Evolutionary conservation across 192 early-diverging fungal genomes (phyloP).

Genomic region (Allomyces macrogynus): DNA sequence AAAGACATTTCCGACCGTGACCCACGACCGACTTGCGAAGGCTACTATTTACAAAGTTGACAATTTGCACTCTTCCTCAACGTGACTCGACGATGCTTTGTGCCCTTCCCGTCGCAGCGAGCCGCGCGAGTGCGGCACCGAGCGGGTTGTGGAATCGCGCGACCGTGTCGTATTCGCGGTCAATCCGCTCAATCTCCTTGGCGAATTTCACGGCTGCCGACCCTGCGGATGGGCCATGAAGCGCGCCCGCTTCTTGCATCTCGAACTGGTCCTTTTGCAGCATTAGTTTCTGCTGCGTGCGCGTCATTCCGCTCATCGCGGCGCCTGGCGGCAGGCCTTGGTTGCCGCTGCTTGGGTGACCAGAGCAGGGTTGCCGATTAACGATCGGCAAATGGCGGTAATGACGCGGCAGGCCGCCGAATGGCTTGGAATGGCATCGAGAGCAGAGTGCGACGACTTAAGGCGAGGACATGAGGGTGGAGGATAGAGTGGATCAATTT

Average conservation of each 20-base stretch:
- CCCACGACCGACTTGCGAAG: background rate
- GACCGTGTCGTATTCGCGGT: background rate
- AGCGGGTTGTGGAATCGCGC: background rate
- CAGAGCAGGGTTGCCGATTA: no score
- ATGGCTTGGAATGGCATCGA: no score
- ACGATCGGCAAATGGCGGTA: no score
- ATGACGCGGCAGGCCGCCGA: no score
- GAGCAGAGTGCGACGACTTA: no score
- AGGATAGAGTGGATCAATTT: no score
- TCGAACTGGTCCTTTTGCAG: background rate
- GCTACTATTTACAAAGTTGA: background rate
- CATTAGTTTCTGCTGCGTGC: background rate
- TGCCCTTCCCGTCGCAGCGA: background rate
- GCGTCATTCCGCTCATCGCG: background rate
- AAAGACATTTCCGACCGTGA: no score
- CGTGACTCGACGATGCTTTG: background rate
- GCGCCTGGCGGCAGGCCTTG: background rate
- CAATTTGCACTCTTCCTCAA: background rate
- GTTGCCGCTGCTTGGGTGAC: no score
- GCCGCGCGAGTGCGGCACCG: background rate
- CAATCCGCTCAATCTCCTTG: conserved; percentile 1
- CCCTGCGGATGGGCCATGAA: background rate
- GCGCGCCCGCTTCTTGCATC: background rate
- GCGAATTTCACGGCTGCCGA: background rate
- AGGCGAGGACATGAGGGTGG: no score